Conservation (phyloP, 192 early-diverging fungal genomes). For the Backusella morwellensis region DNA sequence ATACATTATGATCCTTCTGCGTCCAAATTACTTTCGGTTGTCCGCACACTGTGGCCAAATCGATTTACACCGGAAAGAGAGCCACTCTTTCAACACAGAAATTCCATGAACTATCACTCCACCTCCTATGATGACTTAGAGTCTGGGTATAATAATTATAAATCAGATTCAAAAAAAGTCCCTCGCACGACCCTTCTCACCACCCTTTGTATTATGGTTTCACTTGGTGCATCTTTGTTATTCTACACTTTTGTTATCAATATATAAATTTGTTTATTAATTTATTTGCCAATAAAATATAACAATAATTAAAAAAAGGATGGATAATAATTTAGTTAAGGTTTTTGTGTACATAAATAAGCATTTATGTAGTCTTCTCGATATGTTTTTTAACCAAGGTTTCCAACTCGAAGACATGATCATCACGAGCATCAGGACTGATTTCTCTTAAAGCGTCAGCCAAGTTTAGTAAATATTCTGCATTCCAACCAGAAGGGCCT, state of each 20-base stretch:
- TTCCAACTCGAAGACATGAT: conserved; percentile 62
- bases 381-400: conserved; percentile 41
- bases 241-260: neutral
- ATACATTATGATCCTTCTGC: neutral
- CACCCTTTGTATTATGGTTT: neutral
- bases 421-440: conserved; percentile 48
- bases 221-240: neutral
- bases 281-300: neutral
- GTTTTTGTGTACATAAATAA: too few relatives aligned
- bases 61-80: neutral
- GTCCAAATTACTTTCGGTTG: neutral
- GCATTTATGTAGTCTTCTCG: neutral
- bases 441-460: conserved; percentile 57
- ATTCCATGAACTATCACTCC: neutral
- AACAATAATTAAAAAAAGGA: neutral
- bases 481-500: conserved; percentile 69
- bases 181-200: neutral
- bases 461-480: conserved; percentile 68
- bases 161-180: neutral
- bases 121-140: neutral
- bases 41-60: neutral
- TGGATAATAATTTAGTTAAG: neutral
- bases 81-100: neutral
- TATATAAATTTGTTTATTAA: neutral
- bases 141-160: neutral